Conservation (phyloP, 2,329 filamentous ascomycete genomes). For the Neospermospora avenae region DNA sequence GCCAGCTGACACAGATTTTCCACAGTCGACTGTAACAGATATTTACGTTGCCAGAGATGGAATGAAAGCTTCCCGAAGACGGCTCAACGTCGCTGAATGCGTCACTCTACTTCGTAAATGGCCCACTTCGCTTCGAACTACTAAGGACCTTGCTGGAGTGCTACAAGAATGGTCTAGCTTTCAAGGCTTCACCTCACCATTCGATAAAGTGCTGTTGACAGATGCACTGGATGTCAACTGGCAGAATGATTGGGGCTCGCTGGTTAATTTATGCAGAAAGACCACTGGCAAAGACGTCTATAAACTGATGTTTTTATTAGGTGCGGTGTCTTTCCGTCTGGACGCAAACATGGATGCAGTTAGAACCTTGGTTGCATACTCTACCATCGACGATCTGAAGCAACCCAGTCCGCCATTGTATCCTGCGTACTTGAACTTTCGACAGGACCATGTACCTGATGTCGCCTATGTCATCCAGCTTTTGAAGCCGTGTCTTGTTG, state of each 20-base stretch:
- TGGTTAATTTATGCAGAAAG: slow-evolving; percentile 39
- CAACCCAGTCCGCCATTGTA: slow-evolving; percentile 37
- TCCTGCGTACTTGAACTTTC: slow-evolving; percentile 38
- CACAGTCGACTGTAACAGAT: neutral
- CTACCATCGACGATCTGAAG: slow-evolving; percentile 40
- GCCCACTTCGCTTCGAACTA: slow-evolving; percentile 27
- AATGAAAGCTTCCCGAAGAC: neutral
- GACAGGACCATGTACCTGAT: slow-evolving; percentile 34
- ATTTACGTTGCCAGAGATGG: slow-evolving; percentile 20
- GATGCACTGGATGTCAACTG: slow-evolving; percentile 41
- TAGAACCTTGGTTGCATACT: slow-evolving; percentile 44
- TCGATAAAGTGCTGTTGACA: slow-evolving; percentile 36
- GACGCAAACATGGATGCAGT: slow-evolving; percentile 41
- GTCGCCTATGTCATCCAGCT: slow-evolving; percentile 34
- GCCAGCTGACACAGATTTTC: neutral
- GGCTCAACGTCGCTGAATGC: slow-evolving; percentile 27
- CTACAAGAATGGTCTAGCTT: slow-evolving; percentile 38
- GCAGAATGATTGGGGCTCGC: slow-evolving; percentile 41
- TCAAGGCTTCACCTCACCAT: slow-evolving; percentile 37
- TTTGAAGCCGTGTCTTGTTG: slow-evolving; percentile 34
- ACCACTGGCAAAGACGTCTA: slow-evolving; percentile 31
- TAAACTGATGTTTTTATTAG: slow-evolving; percentile 45
- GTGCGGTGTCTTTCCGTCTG: slow-evolving; percentile 41
- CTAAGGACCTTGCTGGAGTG: slow-evolving; percentile 26
- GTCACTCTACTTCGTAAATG: slow-evolving; percentile 27